Base-by-base conservation (phyloP, 2,329 filamentous ascomycete species). In the Ascochyta rabiei region DNA sequence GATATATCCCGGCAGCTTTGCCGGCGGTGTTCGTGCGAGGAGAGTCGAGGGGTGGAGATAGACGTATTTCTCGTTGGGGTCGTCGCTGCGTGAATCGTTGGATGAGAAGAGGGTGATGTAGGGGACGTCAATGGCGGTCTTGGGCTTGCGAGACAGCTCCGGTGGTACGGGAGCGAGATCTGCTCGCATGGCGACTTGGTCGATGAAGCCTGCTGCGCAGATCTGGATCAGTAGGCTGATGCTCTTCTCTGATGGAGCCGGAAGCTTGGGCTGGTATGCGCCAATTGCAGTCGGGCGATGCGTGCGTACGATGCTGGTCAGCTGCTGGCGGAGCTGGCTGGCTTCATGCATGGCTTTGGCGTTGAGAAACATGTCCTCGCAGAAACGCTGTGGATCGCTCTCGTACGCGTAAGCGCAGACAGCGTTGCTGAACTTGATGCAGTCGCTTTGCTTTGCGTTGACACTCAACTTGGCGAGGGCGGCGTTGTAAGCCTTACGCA, bases 111-210 rank as follows among this genome's bases (percentile, higher is more conserved):
- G 86, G 0, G 95, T 92, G 6, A 96, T 75, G 71, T 98, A 99
- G 0, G 93, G 90, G 2, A 98, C 90, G 64, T 98, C 92, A 61
- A 95, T 96, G 1, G 93, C 90, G n/a, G 92, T 86, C 45, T 86
- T 86, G 0, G 93, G 90, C 58, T 89, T 91, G 16, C 88, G 82
- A 2, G 66, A 56, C 1, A 75, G 60, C 13, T 72, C 69, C 1
- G 71, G 70, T 0, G 90, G 89, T 12, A 82, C 83, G 0, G 91
- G 90, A 0, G 91, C 83, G n/a, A 91, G 80, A 74, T 99, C 93
- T 4, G 90, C 91, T 56, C 95, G 90, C 64, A 98, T 92, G 40
- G 95, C 95, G 35, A 99, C 84, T 64, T 97, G 90, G 75, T 99
- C 95, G 68, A 98, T 86, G 77, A 97, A 98, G 1, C 93, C 95